Base-by-base conservation (phyloP, 139 green algal genomes). In the Pycnococcus provasolii region DNA sequence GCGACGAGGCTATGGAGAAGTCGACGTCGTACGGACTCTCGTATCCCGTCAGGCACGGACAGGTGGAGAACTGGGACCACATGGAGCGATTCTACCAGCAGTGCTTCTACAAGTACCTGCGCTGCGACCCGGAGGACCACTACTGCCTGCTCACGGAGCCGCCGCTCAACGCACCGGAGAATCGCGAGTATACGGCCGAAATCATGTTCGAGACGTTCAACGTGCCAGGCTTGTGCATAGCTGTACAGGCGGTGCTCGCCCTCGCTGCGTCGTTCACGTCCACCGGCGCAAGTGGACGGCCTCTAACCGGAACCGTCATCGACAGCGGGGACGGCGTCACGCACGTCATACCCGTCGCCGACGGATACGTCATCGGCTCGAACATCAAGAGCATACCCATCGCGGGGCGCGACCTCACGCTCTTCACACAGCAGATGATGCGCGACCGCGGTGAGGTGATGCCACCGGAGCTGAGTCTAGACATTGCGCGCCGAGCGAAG, bases 141-240 rank as follows among this genome's bases (percentile, higher is more conserved):
- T 71, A 71, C 15, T 82, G 94, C 50, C 76, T 94, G 50, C 68
- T 94, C 40, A 91, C 85, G 41, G 87, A 94, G 74, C 82, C 85
- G 45, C 85, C 87, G 0, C 74, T 92, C 15, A 94, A 91, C 68
- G 66, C 85, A 1, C 86, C 87, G 7, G 87, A 94, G 71, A 76
- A 85, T 58, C 73, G 87, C 3, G 86, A 94, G 59, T 72, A 78
- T 15, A 79, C 79, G 1, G 87, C 87, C 0, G 87, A 94, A 59
- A 83, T 94, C 67, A 88, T 94, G 80, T 94, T 94, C 67, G 87
- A 94, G 73, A 87, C 80, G 1, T 90, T 94, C 73, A 84, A 86
- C 61, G 87, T 88, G 51, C 70, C 80, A 1, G 87, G 80, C 7
- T 68, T 94, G 55, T 82, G 89, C 77, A 89, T 94, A 40, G 87